Percentiles rank a stretch among this genome's conserved stretches.
phyloP scores from a whole-genome alignment of 2,329 filamentous ascomycete genomes.

The Bipolaris bicolor region DNA sequence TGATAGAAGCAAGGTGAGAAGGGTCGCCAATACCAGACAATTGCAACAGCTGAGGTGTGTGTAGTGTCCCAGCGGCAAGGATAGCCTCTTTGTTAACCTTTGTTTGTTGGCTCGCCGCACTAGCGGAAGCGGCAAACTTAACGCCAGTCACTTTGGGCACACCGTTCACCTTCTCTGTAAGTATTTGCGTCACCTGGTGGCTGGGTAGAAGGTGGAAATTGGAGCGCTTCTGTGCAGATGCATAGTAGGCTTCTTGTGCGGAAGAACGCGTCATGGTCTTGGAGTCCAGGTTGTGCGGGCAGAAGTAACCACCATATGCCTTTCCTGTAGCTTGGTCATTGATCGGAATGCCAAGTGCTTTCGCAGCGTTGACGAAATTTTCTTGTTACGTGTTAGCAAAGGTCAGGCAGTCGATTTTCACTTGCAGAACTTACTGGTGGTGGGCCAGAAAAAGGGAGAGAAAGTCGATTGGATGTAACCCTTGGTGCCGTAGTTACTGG shows the following conservation, averaged over 20 bases:
- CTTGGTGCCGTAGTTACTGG: constrained; percentile 19
- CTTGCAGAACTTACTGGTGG: constrained; percentile 21
- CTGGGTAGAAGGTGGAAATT: constrained; percentile 31
- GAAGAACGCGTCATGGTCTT: constrained; percentile 24
- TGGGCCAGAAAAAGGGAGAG: constrained; percentile 31
- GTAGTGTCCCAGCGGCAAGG: constrained; percentile 33
- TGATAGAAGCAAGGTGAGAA: constrained; percentile 26
- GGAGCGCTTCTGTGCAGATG: constrained; percentile 17
- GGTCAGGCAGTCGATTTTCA: not conserved
- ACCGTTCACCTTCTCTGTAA: constrained; percentile 16
- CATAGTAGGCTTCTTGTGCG: constrained; percentile 30
- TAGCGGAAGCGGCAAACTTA: constrained; percentile 27
- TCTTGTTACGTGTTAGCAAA: constrained; percentile 12
- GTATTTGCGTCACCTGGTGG: constrained; percentile 22
- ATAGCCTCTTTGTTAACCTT: constrained; percentile 34
- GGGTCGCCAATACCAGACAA: constrained; percentile 37
- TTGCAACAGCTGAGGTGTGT: constrained; percentile 37
- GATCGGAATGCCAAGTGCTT: constrained; percentile 23
- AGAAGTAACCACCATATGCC: constrained; percentile 30
- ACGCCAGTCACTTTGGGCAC: constrained; percentile 26
- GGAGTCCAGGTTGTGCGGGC: constrained; percentile 27
- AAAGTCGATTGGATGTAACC: constrained; percentile 30
- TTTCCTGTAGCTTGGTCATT: constrained; percentile 30
- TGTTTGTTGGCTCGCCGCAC: constrained; percentile 15
- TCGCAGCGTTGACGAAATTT: constrained; percentile 26